These are phyloP conservation scores for Nakaseomyces glabratus DNA, from an alignment of 1,139 yeast genomes.

Conservation along the genomic window DNA sequence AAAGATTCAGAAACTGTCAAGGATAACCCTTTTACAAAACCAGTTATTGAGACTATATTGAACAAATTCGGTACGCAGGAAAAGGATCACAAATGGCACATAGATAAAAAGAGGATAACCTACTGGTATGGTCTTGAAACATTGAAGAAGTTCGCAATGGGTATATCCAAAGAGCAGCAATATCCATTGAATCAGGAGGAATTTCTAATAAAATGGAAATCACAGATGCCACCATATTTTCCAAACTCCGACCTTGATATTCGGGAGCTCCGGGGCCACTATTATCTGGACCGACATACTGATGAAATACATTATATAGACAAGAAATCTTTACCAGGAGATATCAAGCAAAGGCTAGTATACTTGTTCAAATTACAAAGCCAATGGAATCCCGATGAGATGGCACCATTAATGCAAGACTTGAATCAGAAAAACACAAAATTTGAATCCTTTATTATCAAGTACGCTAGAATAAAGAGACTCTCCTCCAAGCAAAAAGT, in stretches of 20 bases:
- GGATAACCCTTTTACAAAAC: conserved; percentile 25
- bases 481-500: conserved; percentile 39
- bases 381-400: conserved; percentile 65
- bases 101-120: conserved; percentile 39
- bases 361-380: conserved; percentile 52
- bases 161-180: conserved; percentile 6
- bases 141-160: conserved; percentile 34
- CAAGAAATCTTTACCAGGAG: conserved; percentile 39
- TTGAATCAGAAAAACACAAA: conserved; percentile 49
- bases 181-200: conserved; percentile 31
- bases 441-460: conserved; percentile 62
- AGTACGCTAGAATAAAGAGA: conserved; percentile 61
- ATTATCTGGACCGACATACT: conserved; percentile 38
- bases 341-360: conserved; percentile 47
- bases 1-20: conserved; percentile 24
- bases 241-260: conserved; percentile 46
- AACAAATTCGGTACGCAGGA: conserved; percentile 36
- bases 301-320: conserved; percentile 44
- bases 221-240: conserved; percentile 56
- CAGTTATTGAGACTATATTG: conserved; percentile 41
- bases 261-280: conserved; percentile 45
- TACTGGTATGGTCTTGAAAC: conserved; percentile 54
- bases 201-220: conserved; percentile 54
- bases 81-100: conserved; percentile 20
- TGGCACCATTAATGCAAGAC: conserved; percentile 57